Conservation (phyloP, 768 basidiomycete species). For the Pleurotus tuber-regium region DNA sequence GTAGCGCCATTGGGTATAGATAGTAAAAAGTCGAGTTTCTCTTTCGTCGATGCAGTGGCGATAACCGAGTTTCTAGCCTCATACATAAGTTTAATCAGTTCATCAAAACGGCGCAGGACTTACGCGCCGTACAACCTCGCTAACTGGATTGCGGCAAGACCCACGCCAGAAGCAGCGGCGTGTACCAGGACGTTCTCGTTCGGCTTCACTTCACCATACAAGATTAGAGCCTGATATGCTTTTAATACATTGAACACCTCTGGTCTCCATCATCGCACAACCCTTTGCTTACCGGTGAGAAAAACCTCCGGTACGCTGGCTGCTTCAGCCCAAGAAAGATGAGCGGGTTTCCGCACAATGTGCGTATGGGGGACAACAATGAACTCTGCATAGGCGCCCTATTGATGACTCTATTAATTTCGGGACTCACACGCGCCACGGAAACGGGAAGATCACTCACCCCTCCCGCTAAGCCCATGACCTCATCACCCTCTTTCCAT, state of each 20-base stretch:
- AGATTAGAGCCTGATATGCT: slow-evolving; percentile 52
- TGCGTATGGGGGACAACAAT: slow-evolving; percentile 65
- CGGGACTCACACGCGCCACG: not conserved
- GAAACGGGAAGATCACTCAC: slow-evolving; percentile 46
- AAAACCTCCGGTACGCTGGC: slow-evolving; percentile 88
- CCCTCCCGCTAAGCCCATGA: slow-evolving; percentile 76
- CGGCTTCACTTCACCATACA: slow-evolving; percentile 65
- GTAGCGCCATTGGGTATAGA: slow-evolving; percentile 67
- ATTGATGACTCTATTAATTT: not conserved
- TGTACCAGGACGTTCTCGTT: slow-evolving; percentile 83
- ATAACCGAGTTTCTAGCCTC: slow-evolving; percentile 60
- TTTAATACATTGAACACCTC: not conserved
- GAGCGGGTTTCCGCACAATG: slow-evolving; percentile 68
- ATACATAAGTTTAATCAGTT: slow-evolving; percentile 13
- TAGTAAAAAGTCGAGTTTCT: slow-evolving; percentile 78
- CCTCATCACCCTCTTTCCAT: slow-evolving; percentile 70
- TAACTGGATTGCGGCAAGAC: slow-evolving; percentile 84
- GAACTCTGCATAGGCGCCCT: slow-evolving; percentile 94
- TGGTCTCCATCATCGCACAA: slow-evolving; percentile 10
- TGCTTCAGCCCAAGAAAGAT: slow-evolving; percentile 80
- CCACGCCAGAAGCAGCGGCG: slow-evolving; percentile 90
- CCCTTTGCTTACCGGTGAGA: slow-evolving; percentile 62
- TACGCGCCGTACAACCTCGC: slow-evolving; percentile 74
- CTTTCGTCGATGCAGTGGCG: slow-evolving; percentile 81
- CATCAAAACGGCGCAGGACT: slow-evolving; percentile 26